Percentiles rank a stretch among this genome's conserved stretches.
Conservation (phyloP, 2,329 filamentous ascomycete genomes). For the Sclerotinia glacialis region DNA sequence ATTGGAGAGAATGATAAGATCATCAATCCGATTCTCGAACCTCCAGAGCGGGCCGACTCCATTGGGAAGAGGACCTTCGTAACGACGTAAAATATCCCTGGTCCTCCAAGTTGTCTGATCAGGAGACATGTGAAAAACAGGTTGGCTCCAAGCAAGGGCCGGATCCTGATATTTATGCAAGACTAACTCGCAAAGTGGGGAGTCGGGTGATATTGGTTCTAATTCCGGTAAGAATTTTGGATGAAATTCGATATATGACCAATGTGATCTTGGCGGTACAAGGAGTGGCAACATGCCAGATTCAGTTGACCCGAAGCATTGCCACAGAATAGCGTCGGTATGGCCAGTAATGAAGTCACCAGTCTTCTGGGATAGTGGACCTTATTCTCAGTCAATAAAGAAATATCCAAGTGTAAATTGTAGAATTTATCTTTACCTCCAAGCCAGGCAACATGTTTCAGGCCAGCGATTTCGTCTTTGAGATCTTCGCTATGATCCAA, state of each 20-base stretch:
- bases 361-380: conserved; percentile 5
- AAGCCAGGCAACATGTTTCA: conserved; percentile 30
- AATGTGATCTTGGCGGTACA: conserved; percentile 35
- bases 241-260: conserved; percentile 39
- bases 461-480: conserved; percentile 6
- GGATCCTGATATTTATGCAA: background rate
- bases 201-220: conserved; percentile 18
- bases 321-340: background rate
- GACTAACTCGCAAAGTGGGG: conserved; percentile 3
- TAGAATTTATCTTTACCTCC: conserved; percentile 24
- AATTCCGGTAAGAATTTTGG: conserved; percentile 30
- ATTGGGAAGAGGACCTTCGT: conserved; percentile 23
- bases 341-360: conserved; percentile 5
- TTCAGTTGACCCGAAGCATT: conserved; percentile 36
- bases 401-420: background rate
- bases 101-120: conserved; percentile 44
- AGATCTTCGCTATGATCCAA: conserved; percentile 25
- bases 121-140: conserved; percentile 45
- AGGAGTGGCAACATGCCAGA: conserved; percentile 28
- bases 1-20: conserved; percentile 46
- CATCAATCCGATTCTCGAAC: conserved; percentile 38
- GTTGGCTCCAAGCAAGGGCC: conserved; percentile 27
- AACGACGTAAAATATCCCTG: conserved; percentile 42
- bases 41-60: conserved; percentile 38
- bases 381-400: background rate